Percentiles rank a stretch among this genome's conserved stretches.
These are phyloP conservation scores for Hypoxylon subgilvum DNA, from an alignment of 495 filamentous ascomycete species.

Conservation along the genomic window DNA sequence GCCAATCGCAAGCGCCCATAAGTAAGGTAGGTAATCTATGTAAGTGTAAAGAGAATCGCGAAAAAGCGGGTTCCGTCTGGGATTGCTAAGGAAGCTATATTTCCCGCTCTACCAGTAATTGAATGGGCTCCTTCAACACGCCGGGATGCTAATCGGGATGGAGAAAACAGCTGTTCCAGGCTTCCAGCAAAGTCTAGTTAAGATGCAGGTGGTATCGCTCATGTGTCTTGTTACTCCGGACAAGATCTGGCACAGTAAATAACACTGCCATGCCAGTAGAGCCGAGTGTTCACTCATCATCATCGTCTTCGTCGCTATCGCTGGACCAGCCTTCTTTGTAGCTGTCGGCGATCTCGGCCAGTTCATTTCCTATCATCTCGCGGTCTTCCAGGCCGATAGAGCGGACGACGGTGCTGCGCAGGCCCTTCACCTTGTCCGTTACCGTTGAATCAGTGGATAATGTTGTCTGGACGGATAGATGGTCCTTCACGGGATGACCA, in stretches of 20 bases:
- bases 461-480: constrained; percentile 65
- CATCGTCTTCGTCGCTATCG: constrained; percentile 81
- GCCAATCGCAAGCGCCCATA: no score
- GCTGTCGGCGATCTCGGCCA: constrained; percentile 82
- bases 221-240: no score
- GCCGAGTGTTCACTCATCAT: constrained; percentile 50
- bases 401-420: constrained; percentile 65
- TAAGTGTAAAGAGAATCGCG: no score
- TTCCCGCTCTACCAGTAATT: no score
- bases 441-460: constrained; percentile 78
- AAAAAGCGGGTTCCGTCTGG: no score
- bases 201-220: no score
- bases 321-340: constrained; percentile 92
- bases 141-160: no score
- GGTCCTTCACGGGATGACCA: constrained; percentile 43
- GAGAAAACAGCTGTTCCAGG: no score
- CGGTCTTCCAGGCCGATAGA: constrained; percentile 74
- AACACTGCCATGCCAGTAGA: background rate
- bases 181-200: no score
- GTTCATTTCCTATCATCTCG: constrained; percentile 80
- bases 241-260: background rate
- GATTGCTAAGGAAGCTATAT: no score
- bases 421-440: constrained; percentile 66
- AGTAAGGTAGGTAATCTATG: no score
- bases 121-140: no score